Conservation (phyloP, 1,284 basidiomycete genomes). For the Boletellus deceptivus region DNA sequence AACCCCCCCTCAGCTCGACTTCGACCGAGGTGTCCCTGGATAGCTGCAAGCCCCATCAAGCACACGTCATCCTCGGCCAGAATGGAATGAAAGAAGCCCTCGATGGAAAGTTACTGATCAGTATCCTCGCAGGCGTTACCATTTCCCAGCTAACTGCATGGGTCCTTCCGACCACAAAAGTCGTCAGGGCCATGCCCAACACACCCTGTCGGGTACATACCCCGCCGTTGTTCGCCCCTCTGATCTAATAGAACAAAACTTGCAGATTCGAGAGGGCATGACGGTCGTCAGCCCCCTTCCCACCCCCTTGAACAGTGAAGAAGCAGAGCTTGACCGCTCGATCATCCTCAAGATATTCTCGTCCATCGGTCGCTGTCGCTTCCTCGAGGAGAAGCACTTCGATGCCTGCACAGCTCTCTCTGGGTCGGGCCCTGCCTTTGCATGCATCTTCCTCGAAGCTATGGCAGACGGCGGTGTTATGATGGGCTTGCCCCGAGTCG, state of each 20-base stretch:
- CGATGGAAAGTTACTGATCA: constrained; percentile 89
- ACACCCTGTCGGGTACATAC: constrained; percentile 87
- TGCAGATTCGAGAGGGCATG: constrained; percentile 95
- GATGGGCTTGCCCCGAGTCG: constrained; percentile 96
- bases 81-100: constrained; percentile 86
- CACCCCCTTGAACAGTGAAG: constrained; percentile 41
- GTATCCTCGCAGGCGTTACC: constrained; percentile 94
- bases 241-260: constrained; percentile 1
- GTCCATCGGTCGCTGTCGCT: constrained; percentile 89
- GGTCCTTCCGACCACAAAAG: constrained; percentile 77
- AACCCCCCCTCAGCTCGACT: neutral
- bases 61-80: constrained; percentile 71
- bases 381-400: constrained; percentile 96
- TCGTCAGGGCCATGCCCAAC: constrained; percentile 98
- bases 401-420: constrained; percentile 97
- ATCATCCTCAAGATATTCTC: constrained; percentile 93
- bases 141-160: constrained; percentile 77
- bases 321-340: constrained; percentile 59
- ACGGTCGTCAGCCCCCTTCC: constrained; percentile 82
- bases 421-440: constrained; percentile 96
- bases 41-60: constrained; percentile 94
- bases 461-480: constrained; percentile 99
- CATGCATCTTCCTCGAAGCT: constrained; percentile 94
- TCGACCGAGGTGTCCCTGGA: constrained; percentile 1
- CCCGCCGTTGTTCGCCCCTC: neutral